phyloP scores from a whole-genome alignment of 2,329 filamentous ascomycete species.

The Alternaria triticimaculans region DNA sequence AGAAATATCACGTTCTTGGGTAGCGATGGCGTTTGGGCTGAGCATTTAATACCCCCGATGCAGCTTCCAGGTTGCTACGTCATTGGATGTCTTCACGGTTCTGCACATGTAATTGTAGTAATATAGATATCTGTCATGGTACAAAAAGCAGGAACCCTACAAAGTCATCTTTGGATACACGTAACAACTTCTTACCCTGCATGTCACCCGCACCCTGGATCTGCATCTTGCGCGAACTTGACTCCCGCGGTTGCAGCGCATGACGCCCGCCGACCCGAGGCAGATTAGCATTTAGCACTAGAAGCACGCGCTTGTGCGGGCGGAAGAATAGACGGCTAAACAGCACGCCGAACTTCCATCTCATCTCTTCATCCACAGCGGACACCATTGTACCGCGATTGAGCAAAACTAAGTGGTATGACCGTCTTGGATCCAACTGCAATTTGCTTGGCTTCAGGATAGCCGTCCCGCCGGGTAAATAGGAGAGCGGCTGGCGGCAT shows the following conservation, averaged over 20 bases:
- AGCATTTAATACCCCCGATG: conserved; percentile 2
- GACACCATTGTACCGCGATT: conserved; percentile 21
- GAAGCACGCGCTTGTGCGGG: conserved; percentile 18
- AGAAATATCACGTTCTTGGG: conserved; percentile 10
- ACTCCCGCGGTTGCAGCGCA: conserved; percentile 9
- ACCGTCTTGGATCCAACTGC: conserved; percentile 24
- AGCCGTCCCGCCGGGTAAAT: conserved; percentile 45
- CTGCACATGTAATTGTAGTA: neutral
- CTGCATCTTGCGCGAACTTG: conserved; percentile 1
- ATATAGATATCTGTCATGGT: neutral
- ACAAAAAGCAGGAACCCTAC: neutral
- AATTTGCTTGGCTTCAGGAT: conserved; percentile 26
- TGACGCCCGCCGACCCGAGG: conserved; percentile 32
- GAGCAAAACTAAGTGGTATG: conserved; percentile 20
- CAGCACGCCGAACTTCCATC: conserved; percentile 14
- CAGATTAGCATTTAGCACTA: conserved; percentile 12
- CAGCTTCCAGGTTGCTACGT: neutral
- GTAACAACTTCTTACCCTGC: neutral
- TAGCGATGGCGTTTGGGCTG: conserved; percentile 12
- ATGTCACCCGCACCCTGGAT: neutral
- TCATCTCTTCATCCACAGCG: conserved; percentile 17
- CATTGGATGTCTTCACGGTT: neutral
- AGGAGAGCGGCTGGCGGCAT: conserved; percentile 23
- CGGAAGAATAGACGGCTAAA: conserved; percentile 48
- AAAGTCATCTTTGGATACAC: neutral